Conservation (phyloP, 768 basidiomycete species). For the Amanita muscaria region DNA sequence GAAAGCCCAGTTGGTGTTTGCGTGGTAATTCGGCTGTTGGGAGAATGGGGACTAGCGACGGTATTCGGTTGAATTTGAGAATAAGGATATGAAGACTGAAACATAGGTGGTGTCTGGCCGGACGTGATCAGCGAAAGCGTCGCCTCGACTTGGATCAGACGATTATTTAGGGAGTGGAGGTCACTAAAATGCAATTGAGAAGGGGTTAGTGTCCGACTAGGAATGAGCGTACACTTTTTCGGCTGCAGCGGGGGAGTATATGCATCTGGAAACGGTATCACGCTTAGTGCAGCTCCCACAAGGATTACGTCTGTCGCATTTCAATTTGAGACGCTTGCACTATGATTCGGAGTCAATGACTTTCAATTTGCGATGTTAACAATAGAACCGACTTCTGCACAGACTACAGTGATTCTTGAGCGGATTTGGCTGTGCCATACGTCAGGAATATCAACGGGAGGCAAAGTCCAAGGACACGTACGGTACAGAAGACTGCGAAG, state of each 20-base stretch:
- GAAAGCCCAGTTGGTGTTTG: conserved; percentile 2
- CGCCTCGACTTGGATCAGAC: conserved; percentile 62
- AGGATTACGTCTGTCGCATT: conserved; percentile 72
- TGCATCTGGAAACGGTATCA: conserved; percentile 61
- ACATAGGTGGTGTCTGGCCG: conserved; percentile 27
- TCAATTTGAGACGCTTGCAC: conserved; percentile 85
- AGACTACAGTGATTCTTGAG: conserved; percentile 72
- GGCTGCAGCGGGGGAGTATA: conserved; percentile 74
- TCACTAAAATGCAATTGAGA: conserved; percentile 35
- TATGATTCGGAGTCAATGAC: conserved; percentile 20
- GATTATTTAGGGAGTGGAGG: conserved; percentile 76
- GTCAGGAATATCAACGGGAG: neutral
- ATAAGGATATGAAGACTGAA: conserved; percentile 29
- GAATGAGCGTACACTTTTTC: conserved; percentile 65
- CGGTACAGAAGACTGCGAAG: conserved; percentile 11
- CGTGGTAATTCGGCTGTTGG: conserved; percentile 16
- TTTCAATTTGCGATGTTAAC: conserved; percentile 3
- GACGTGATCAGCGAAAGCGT: conserved; percentile 42
- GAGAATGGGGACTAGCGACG: conserved; percentile 11
- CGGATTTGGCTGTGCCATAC: conserved; percentile 46
- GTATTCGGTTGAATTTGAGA: conserved; percentile 13
- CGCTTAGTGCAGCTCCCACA: conserved; percentile 76
- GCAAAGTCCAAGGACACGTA: conserved; percentile 9
- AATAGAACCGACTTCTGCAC: conserved; percentile 51
- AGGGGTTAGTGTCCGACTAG: neutral